Evolutionary conservation across 768 basidiomycete species (phyloP).

Genomic region (Macrolepiota fuliginosa): DNA sequence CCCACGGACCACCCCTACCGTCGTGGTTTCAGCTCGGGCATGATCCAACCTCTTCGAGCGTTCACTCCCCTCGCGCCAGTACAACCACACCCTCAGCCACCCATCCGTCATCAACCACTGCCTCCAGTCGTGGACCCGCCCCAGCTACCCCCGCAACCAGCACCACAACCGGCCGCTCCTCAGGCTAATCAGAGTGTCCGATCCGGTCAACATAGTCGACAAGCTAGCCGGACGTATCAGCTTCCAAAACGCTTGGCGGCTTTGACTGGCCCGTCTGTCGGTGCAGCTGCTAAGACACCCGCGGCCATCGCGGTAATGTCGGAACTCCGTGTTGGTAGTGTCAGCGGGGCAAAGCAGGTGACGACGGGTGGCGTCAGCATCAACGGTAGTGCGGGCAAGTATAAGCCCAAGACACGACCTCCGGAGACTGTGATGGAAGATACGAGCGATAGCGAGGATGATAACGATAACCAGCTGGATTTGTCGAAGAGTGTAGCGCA

Average conservation of each 20-base stretch:
- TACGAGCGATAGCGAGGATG: conserved; percentile 45
- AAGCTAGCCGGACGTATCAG: conserved; percentile 5
- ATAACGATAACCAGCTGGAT: conserved; percentile 41
- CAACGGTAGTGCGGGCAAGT: conserved; percentile 21
- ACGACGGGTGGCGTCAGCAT: conserved; percentile 1
- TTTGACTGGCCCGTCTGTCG: background rate
- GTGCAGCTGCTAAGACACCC: conserved; percentile 8
- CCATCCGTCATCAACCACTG: background rate
- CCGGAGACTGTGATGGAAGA: conserved; percentile 67
- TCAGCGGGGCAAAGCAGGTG: conserved; percentile 5
- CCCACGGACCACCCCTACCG: conserved; percentile 60
- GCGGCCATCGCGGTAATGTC: conserved; percentile 10
- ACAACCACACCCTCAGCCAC: conserved; percentile 9
- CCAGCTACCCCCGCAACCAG: background rate
- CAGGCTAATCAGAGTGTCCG: background rate
- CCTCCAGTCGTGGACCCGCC: background rate
- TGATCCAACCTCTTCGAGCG: conserved; percentile 32
- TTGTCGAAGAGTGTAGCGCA: conserved; percentile 70
- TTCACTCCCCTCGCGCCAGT: background rate
- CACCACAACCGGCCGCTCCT: background rate
- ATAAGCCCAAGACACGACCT: conserved; percentile 66
- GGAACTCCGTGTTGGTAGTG: conserved; percentile 11
- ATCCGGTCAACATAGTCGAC: conserved; percentile 3
- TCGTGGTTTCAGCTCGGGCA: conserved; percentile 44
- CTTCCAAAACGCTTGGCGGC: conserved; percentile 7